These are phyloP conservation scores for Chaetothyriales sp. DNA, from an alignment of 2,329 filamentous ascomycete species.

Conservation along the genomic window DNA sequence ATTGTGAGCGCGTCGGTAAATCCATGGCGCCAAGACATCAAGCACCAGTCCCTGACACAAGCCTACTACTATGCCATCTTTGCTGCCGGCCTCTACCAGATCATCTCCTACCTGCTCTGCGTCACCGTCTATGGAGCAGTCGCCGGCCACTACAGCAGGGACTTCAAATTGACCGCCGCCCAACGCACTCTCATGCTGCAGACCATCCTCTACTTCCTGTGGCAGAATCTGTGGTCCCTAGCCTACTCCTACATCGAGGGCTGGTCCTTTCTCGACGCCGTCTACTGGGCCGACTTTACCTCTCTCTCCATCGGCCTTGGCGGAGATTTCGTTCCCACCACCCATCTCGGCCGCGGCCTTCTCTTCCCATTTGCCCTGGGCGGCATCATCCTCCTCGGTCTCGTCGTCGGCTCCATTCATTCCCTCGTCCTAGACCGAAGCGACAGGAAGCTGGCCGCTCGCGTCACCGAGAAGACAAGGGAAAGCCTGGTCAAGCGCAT, in stretches of 20 bases:
- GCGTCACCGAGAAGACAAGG: constrained; percentile 25
- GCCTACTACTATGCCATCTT: constrained; percentile 49
- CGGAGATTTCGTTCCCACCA: constrained; percentile 37
- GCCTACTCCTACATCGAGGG: constrained; percentile 33
- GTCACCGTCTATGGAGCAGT: constrained; percentile 44
- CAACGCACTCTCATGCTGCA: constrained; percentile 41
- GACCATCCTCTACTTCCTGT: constrained; percentile 29
- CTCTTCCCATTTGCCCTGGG: constrained; percentile 43
- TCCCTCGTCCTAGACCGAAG: constrained; percentile 27
- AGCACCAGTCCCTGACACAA: constrained; percentile 30
- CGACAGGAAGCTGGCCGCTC: constrained; percentile 24
- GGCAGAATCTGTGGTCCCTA: constrained; percentile 27
- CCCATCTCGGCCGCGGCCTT: constrained; percentile 36
- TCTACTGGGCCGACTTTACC: constrained; percentile 45
- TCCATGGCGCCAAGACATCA: background rate
- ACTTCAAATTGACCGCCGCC: constrained; percentile 42
- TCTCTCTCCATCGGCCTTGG: constrained; percentile 43
- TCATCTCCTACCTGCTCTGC: constrained; percentile 41
- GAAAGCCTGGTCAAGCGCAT: constrained; percentile 20
- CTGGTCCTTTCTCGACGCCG: constrained; percentile 40
- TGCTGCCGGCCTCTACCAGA: constrained; percentile 43
- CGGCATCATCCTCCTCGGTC: constrained; percentile 41
- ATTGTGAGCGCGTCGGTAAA: constrained; percentile 31
- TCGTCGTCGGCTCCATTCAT: constrained; percentile 41
- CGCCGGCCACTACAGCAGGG: constrained; percentile 40